Conservation (phyloP, 768 basidiomycete genomes). For the Lyophyllum decastes region DNA sequence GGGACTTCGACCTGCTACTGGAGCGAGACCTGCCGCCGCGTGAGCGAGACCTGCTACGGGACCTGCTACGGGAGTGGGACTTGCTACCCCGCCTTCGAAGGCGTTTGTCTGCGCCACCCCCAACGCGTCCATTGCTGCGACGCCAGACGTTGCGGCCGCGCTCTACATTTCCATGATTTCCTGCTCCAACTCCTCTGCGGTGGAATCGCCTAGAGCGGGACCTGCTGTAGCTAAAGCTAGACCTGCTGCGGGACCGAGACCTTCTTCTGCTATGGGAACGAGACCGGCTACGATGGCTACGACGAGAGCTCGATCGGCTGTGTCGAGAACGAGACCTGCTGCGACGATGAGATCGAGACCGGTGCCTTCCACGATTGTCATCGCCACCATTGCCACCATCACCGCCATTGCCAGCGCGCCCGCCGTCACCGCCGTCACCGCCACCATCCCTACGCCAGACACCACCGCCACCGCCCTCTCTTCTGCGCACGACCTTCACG, state of each 20-base stretch:
- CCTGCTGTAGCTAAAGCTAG: too few relatives aligned
- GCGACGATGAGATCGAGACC: too few relatives aligned
- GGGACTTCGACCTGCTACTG: not conserved
- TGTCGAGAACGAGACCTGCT: not conserved
- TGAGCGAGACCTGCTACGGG: too few relatives aligned
- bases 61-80: not conserved
- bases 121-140: not conserved
- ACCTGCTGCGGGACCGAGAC: too few relatives aligned
- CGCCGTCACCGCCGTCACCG: not conserved
- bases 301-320: not conserved
- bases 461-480: not conserved
- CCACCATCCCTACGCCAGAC: not conserved
- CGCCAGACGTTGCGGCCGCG: not conserved
- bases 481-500: not conserved
- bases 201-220: too few relatives aligned
- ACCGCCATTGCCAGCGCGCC: not conserved
- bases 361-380: not conserved
- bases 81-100: too few relatives aligned
- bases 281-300: not conserved
- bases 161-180: too few relatives aligned
- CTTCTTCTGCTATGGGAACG: not conserved
- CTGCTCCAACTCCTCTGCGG: too few relatives aligned
- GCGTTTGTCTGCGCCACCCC: not conserved
- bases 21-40: too few relatives aligned
- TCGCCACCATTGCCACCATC: not conserved